Evolutionary conservation across 1,284 basidiomycete genomes (phyloP).

Genomic region (Nidula niveotomentosa): DNA sequence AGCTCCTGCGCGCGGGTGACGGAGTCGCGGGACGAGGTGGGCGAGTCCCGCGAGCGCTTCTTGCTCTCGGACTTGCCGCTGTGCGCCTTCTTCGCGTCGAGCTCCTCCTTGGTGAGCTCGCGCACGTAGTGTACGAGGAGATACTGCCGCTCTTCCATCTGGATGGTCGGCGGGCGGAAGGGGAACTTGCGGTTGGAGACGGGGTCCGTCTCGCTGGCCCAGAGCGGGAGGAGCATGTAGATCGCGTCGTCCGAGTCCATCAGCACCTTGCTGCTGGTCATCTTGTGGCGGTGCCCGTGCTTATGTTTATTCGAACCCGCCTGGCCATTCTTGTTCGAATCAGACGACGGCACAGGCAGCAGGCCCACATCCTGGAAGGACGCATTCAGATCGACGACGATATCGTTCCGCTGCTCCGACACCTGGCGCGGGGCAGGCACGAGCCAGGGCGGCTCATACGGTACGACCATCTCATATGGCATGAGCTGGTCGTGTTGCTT

Average conservation of each 20-base stretch:
- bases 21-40: conserved; percentile 36
- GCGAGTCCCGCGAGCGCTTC: conserved; percentile 33
- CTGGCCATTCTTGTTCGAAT: conserved; percentile 20
- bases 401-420: conserved; percentile 64
- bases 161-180: conserved; percentile 36
- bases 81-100: conserved; percentile 19
- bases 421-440: conserved; percentile 59
- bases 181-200: conserved; percentile 27
- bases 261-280: not conserved
- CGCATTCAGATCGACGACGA: conserved; percentile 67
- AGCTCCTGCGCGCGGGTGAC: conserved; percentile 28
- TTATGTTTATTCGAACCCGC: too few relatives aligned
- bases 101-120: conserved; percentile 21
- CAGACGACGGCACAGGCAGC: conserved; percentile 53
- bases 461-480: conserved; percentile 28
- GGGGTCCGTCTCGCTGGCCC: conserved; percentile 72
- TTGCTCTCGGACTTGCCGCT: conserved; percentile 28
- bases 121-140: conserved; percentile 74
- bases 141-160: conserved; percentile 59
- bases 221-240: conserved; percentile 81
- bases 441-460: conserved; percentile 69
- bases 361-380: conserved; percentile 79
- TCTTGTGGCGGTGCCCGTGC: not conserved
- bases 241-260: conserved; percentile 38
- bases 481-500: conserved; percentile 15